Percentiles rank a stretch among this genome's conserved stretches.
These are phyloP conservation scores for Aspergillus sp. DNA, from an alignment of 2,329 filamentous ascomycete genomes.

Conservation along the genomic window DNA sequence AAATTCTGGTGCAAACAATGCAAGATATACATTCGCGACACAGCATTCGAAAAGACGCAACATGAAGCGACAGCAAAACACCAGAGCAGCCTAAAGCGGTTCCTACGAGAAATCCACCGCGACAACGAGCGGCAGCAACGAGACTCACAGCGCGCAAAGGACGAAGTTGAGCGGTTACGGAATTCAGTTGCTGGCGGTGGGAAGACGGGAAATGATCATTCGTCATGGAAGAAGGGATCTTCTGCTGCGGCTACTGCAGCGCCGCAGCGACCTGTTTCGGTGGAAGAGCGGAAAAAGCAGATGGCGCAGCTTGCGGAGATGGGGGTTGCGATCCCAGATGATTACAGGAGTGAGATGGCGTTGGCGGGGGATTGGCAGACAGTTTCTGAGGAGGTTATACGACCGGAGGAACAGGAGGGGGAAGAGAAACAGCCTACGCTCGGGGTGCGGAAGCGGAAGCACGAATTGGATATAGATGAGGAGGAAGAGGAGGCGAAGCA, in stretches of 20 bases:
- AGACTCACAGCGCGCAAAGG: slow-evolving; percentile 77
- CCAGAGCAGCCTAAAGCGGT: slow-evolving; percentile 82
- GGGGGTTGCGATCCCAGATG: slow-evolving; percentile 80
- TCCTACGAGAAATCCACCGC: slow-evolving; percentile 83
- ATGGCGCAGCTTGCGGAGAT: slow-evolving; percentile 83
- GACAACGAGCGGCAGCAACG: slow-evolving; percentile 76
- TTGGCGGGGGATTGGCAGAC: slow-evolving; percentile 86
- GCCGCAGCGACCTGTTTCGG: slow-evolving; percentile 44
- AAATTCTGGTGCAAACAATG: slow-evolving; percentile 99
- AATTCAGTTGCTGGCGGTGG: slow-evolving; percentile 60
- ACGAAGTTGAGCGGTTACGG: slow-evolving; percentile 83
- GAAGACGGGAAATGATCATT: slow-evolving; percentile 15
- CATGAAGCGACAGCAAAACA: slow-evolving; percentile 86
- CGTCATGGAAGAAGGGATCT: slow-evolving; percentile 30
- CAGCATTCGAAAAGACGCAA: slow-evolving; percentile 81
- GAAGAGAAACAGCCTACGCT: slow-evolving; percentile 45
- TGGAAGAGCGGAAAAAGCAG: slow-evolving; percentile 75
- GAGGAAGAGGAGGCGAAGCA: slow-evolving; percentile 42
- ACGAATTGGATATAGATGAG: slow-evolving; percentile 41
- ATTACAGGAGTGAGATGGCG: slow-evolving; percentile 76
- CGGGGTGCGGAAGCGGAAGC: slow-evolving; percentile 48
- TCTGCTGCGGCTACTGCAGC: slow-evolving; percentile 27
- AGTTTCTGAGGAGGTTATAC: slow-evolving; percentile 51
- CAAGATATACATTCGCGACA: slow-evolving; percentile 85
- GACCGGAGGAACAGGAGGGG: slow-evolving; percentile 38